Percentiles rank a stretch among this genome's conserved stretches.
Conservation (phyloP, 108 stramenopile genomes). For the Conticribra weissflogii region DNA sequence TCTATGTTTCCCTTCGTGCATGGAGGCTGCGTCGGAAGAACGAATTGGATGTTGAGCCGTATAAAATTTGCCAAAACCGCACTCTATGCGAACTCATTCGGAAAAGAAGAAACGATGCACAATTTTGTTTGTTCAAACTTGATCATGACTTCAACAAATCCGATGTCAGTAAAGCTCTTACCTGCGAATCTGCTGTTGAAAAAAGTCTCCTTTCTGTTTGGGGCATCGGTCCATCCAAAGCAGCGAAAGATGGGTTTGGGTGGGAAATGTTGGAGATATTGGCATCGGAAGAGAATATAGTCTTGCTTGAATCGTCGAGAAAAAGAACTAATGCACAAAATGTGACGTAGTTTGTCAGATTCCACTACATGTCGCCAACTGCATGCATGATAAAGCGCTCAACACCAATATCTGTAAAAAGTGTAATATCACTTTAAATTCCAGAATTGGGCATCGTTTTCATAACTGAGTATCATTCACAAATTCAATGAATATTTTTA, state of each 20-base stretch:
- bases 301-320: slow-evolving; percentile 15
- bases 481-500: too few species aligned
- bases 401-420: too few species aligned
- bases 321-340: neutral
- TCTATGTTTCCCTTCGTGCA: slow-evolving; percentile 26
- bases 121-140: too few species aligned
- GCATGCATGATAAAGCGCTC: too few species aligned
- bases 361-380: too few species aligned
- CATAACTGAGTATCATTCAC: too few species aligned
- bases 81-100: slow-evolving; percentile 39
- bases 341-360: too few species aligned
- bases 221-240: slow-evolving; percentile 41
- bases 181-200: slow-evolving; percentile 7
- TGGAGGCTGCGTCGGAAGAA: slow-evolving; percentile 34
- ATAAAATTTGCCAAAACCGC: slow-evolving; percentile 40
- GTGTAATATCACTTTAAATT: too few species aligned
- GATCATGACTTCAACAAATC: too few species aligned
- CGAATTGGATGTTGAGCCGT: slow-evolving; percentile 37
- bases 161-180: neutral
- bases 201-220: slow-evolving; percentile 25
- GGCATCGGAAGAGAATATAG: slow-evolving; percentile 6
- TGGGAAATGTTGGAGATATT: slow-evolving; percentile 36
- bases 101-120: slow-evolving; percentile 17
- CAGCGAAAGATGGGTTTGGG: slow-evolving; percentile 22
- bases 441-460: too few species aligned